A percentile compares a stretch with the other conserved stretches of the same genome.
Conservation (phyloP, 345 rosid species). For the Alliaria petiolata region DNA sequence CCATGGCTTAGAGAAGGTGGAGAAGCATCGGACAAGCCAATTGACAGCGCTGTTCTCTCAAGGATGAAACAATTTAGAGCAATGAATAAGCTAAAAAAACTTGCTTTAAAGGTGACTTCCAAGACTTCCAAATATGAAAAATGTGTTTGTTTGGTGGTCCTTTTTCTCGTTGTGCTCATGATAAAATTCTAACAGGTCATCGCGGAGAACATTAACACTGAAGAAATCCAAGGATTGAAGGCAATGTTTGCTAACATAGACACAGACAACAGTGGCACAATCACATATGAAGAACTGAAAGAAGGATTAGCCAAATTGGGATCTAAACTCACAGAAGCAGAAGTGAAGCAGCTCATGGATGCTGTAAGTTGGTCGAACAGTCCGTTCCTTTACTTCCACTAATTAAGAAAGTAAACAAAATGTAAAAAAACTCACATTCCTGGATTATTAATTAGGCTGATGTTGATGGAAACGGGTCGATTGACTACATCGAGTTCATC, state of each 20-base stretch:
- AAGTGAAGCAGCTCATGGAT: conserved; percentile 90
- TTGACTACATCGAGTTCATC: conserved; percentile 89
- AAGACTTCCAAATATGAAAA: neutral
- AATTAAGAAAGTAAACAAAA: neutral
- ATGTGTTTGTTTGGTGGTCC: conserved; percentile 13
- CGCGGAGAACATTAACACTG: conserved; percentile 73
- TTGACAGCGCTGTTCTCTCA: conserved; percentile 83
- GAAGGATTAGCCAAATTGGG: conserved; percentile 79
- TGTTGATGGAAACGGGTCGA: conserved; percentile 87
- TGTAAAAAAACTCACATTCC: neutral
- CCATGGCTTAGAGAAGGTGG: conserved; percentile 77
- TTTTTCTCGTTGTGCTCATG: neutral
- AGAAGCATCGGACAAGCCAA: conserved; percentile 81
- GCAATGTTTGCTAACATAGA: conserved; percentile 81
- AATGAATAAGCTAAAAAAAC: conserved; percentile 94
- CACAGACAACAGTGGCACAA: conserved; percentile 84
- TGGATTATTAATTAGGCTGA: conserved; percentile 59
- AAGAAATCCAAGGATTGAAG: conserved; percentile 84
- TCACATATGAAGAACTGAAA: conserved; percentile 88
- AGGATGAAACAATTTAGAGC: conserved; percentile 97
- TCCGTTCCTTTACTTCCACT: neutral
- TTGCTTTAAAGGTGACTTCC: conserved; percentile 70
- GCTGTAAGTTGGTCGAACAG: conserved; percentile 55
- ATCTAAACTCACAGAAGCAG: conserved; percentile 81
- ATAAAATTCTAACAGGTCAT: conserved; percentile 52